Evolutionary conservation across 1,284 basidiomycete genomes (phyloP), one percentile per base, ranked within the genome.

Genomic region (Trichosporon faecale): DNA sequence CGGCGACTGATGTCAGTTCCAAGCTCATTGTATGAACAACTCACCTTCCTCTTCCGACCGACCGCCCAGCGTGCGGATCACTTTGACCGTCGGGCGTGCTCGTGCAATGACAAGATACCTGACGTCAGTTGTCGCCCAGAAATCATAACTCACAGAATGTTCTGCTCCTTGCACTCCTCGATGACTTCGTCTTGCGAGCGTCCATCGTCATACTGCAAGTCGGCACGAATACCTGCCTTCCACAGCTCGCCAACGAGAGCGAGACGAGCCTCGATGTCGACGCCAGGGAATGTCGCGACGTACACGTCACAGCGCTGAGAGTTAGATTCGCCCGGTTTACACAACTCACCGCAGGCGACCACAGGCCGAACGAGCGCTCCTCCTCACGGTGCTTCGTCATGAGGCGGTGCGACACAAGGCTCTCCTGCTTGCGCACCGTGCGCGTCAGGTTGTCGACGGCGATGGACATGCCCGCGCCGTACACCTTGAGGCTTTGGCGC

Each of bases 251-350:
- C 83, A 16, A 84, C 84, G 49, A 88, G 78, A 46, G 83, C 81
- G 63, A 88, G 80, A 6, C 87, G 79, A 5, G 80, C 77, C 12
- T 83, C 78, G 6, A 87, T 78, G 70, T 86, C 79, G 0, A 85
- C 85, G 0, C 83, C 82, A 5, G 79, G 79, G 64, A 85, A 85
- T 1, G 80, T 80, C 5, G 85, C 85, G 1, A 88, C 83, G 71
- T 88, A 88, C 23, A 87, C 86, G 73, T 88, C 87, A 72, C 86
- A 87, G 31, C 87, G 83, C 67, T 86, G 78, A 5, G 82, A 79
- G 29, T 82, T 78, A 78, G 79, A 55, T 7, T 23, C 18, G 14
- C 12, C 1, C 18, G 3, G 18, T 21, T 2, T 6, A 16, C 1
- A 11, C 33, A 27, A 72, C 78, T 69, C 40, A 79, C 78, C 5